A percentile compares a stretch with the other conserved stretches of the same genome.
Conservation (phyloP, 2,329 filamentous ascomycete species). For the Talaromyces sp. region DNA sequence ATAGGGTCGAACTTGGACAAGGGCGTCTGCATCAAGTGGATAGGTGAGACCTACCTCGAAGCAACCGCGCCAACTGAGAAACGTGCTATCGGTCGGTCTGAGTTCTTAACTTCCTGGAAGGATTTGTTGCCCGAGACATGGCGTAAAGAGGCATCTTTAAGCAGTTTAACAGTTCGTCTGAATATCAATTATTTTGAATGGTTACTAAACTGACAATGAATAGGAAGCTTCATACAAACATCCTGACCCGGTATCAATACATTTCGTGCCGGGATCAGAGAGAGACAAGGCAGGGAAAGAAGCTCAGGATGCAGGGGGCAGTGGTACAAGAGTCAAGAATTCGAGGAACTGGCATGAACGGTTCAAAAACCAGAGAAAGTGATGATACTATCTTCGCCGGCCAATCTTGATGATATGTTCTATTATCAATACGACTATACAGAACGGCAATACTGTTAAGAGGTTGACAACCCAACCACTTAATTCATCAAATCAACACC, state of each 20-base stretch:
- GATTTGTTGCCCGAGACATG: conserved; percentile 44
- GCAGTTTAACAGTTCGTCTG: conserved; percentile 31
- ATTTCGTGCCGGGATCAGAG: conserved; percentile 32
- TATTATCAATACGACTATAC: background rate
- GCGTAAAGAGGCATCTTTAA: conserved; percentile 34
- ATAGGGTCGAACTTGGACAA: conserved; percentile 42
- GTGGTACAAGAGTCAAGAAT: conserved; percentile 31
- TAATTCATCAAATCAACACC: conserved; percentile 38
- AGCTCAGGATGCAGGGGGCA: conserved; percentile 20
- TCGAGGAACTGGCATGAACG: conserved; percentile 45
- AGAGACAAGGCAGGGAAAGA: conserved; percentile 29
- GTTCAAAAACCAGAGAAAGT: conserved; percentile 37
- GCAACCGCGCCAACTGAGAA: conserved; percentile 32
- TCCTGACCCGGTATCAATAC: conserved; percentile 37
- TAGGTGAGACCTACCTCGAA: conserved; percentile 41
- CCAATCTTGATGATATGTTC: conserved; percentile 1
- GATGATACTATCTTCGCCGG: conserved; percentile 22
- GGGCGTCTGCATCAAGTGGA: conserved; percentile 32
- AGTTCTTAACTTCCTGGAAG: conserved; percentile 41
- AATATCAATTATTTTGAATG: background rate
- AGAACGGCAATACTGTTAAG: background rate
- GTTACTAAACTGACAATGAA: background rate
- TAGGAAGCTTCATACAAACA: conserved; percentile 31
- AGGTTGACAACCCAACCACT: background rate
- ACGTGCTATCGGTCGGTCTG: conserved; percentile 30